phyloP scores from a whole-genome alignment of 805 yeast species.

The Nakazawaea wickerhamii region DNA sequence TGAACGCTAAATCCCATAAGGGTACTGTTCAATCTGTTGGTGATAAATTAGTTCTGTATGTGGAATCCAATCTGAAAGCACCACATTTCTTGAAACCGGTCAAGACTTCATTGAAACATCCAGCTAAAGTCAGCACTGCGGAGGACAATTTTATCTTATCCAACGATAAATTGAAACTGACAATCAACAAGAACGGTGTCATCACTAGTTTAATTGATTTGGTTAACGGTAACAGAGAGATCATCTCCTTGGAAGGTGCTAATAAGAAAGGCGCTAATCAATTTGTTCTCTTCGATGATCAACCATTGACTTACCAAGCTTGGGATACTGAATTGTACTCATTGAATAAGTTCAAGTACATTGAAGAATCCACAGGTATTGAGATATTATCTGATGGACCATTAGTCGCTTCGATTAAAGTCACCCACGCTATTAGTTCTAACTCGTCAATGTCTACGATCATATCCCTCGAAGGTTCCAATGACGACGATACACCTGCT shows the following conservation, averaged over 20 bases:
- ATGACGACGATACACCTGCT: constrained; percentile 28
- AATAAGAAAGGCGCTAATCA: constrained; percentile 72
- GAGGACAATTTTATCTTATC: constrained; percentile 43
- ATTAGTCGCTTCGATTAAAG: constrained; percentile 56
- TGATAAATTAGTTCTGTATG: constrained; percentile 8
- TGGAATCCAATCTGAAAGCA: constrained; percentile 13
- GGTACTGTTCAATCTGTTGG: not conserved
- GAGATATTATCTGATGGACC: constrained; percentile 45
- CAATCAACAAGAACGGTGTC: constrained; percentile 46
- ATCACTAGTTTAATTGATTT: constrained; percentile 62
- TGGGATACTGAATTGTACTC: constrained; percentile 97
- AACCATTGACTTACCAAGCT: constrained; percentile 88
- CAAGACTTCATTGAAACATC: constrained; percentile 28
- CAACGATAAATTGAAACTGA: constrained; percentile 58
- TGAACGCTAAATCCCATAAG: not conserved
- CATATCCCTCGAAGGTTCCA: constrained; percentile 61
- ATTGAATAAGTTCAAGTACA: constrained; percentile 59
- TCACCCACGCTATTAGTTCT: constrained; percentile 54
- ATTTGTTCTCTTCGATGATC: constrained; percentile 78
- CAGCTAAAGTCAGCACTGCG: constrained; percentile 30
- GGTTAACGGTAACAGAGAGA: constrained; percentile 50
- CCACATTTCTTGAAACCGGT: constrained; percentile 21
- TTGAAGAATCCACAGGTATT: constrained; percentile 36
- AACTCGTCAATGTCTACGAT: constrained; percentile 57
- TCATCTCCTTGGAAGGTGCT: constrained; percentile 57